Evolutionary conservation across 1,284 basidiomycete genomes (phyloP).

Genomic region (Coniferiporia sulphurascens): DNA sequence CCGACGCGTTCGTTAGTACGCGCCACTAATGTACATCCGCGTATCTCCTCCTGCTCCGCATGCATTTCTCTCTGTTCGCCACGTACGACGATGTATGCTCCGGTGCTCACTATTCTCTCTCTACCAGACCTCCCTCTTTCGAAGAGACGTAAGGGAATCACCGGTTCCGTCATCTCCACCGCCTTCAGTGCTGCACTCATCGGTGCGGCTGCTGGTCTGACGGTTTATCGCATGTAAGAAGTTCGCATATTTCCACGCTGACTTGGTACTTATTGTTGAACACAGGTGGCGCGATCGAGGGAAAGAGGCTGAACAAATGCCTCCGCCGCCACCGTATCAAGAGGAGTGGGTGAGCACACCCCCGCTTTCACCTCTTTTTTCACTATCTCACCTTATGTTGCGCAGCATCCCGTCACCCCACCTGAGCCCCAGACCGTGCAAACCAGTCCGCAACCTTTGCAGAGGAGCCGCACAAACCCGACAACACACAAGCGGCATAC

Average conservation of each 20-base stretch:
- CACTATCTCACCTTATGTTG: background rate
- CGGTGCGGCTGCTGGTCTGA: constrained; percentile 76
- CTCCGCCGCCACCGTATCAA: constrained; percentile 63
- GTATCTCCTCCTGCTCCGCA: background rate
- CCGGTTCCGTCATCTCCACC: constrained; percentile 72
- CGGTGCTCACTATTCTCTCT: constrained; percentile 10
- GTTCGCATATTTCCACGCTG: constrained; percentile 26
- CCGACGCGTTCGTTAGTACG: background rate
- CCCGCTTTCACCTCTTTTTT: too few species aligned
- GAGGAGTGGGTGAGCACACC: constrained; percentile 46
- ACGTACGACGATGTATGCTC: background rate
- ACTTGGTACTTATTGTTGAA: constrained; percentile 24
- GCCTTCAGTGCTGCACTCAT: constrained; percentile 77
- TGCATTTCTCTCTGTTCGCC: background rate
- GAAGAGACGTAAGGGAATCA: constrained; percentile 62
- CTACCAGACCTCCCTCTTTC: constrained; percentile 40
- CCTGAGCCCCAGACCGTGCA: background rate
- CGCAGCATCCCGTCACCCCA: background rate
- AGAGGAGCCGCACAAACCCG: background rate
- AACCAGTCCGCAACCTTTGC: background rate
- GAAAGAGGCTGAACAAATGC: constrained; percentile 43
- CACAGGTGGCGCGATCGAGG: constrained; percentile 64
- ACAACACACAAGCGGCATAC: background rate
- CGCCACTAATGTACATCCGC: background rate
- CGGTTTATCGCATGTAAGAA: constrained; percentile 75